Evolutionary conservation across 257 asterid species (phyloP).

Genomic region (Verbascum thapsus): DNA sequence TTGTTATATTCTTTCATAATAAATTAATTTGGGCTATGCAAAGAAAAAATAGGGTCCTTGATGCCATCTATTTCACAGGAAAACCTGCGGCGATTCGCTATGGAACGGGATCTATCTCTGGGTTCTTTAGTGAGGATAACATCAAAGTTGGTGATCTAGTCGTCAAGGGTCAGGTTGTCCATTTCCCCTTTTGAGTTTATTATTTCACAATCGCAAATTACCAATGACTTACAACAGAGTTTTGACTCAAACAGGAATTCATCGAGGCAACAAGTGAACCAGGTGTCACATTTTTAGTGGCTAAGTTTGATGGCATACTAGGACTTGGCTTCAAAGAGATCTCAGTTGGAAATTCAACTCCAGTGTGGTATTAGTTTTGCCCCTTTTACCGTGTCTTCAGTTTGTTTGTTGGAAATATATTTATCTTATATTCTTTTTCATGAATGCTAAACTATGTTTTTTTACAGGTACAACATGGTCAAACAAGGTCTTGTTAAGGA

Average conservation of each 20-base stretch:
- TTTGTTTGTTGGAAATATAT: not conserved
- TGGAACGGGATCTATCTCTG: slow-evolving; percentile 93
- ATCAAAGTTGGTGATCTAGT: slow-evolving; percentile 73
- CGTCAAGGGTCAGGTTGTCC: slow-evolving; percentile 62
- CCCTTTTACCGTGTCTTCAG: not conserved
- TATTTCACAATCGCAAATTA: not conserved
- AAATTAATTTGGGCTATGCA: too few species aligned
- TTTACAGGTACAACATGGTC: slow-evolving; percentile 79
- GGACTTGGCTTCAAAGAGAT: slow-evolving; percentile 97
- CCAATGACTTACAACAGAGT: not conserved
- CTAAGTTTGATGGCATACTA: slow-evolving; percentile 91
- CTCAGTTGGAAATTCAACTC: slow-evolving; percentile 80
- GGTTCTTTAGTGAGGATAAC: slow-evolving; percentile 71
- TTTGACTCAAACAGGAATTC: slow-evolving; percentile 53
- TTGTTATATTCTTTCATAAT: too few species aligned
- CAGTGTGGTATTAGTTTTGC: slow-evolving; percentile 62
- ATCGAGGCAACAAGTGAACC: slow-evolving; percentile 97
- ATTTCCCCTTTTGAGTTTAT: not conserved
- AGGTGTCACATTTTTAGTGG: slow-evolving; percentile 76
- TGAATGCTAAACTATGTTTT: not conserved
- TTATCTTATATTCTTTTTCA: too few species aligned
- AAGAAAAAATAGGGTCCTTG: not conserved
- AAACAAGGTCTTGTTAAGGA: slow-evolving; percentile 84
- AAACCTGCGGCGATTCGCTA: slow-evolving; percentile 82
- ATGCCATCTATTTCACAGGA: slow-evolving; percentile 45